These are phyloP conservation scores for Helicostylum pulchrum DNA, from an alignment of 192 early-diverging fungal species.

Conservation along the genomic window DNA sequence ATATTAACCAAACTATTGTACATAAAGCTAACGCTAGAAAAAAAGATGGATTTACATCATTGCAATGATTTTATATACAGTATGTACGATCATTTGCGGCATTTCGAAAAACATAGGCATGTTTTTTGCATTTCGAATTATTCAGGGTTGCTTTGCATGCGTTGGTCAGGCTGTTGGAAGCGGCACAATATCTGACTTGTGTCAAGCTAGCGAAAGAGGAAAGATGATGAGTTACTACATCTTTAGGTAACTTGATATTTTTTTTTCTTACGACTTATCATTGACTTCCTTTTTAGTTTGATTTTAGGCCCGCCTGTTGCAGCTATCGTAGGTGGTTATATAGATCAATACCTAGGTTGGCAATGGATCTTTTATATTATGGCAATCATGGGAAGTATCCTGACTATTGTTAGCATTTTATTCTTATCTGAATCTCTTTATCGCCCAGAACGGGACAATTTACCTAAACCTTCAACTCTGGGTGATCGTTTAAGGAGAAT, in stretches of 20 bases:
- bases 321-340: constrained; percentile 38
- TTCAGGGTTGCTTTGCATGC: constrained; percentile 31
- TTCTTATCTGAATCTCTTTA: constrained; percentile 56
- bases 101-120: constrained; percentile 28
- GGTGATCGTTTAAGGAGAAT: constrained; percentile 7
- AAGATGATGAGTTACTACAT: constrained; percentile 29
- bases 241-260: constrained; percentile 13
- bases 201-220: constrained; percentile 27
- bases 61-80: constrained; percentile 28
- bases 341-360: constrained; percentile 32
- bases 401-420: constrained; percentile 47
- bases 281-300: constrained; percentile 3
- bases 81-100: constrained; percentile 26
- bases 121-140: constrained; percentile 34
- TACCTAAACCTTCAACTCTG: background rate
- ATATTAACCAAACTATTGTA: background rate
- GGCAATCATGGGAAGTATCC: constrained; percentile 49
- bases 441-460: background rate
- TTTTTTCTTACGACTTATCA: too few relatives aligned
- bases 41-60: constrained; percentile 33
- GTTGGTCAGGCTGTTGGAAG: constrained; percentile 29
- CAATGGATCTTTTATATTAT: constrained; percentile 58
- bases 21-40: too few relatives aligned
- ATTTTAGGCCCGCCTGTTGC: constrained; percentile 37
- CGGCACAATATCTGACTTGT: constrained; percentile 38